Conservation (phyloP, 148 eudicot genomes). For the Selenicereus undatus region DNA sequence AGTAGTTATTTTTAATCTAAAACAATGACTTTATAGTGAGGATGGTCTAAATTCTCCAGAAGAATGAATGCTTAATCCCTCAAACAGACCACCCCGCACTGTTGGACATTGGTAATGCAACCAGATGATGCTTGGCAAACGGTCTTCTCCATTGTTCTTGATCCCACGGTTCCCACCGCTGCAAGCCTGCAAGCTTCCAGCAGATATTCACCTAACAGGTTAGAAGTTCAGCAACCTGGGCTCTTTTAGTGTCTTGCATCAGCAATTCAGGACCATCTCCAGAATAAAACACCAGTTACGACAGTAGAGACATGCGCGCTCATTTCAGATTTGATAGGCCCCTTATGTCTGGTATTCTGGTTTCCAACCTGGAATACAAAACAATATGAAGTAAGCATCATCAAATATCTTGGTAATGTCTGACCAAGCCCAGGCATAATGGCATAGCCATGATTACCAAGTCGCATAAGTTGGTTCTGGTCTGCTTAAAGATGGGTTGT, state of each 20-base stretch:
- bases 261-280: neutral
- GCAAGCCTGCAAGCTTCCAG: neutral
- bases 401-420: slow-evolving; percentile 4
- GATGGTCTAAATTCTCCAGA: neutral
- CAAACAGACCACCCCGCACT: neutral
- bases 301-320: neutral
- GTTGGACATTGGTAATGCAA: neutral
- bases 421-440: neutral
- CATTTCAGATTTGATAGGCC: neutral
- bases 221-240: neutral
- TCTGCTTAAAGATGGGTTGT: neutral
- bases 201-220: neutral
- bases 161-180: too few species aligned
- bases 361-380: neutral
- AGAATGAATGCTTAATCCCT: neutral
- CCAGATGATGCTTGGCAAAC: neutral
- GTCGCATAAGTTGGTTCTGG: neutral
- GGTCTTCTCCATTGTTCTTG: neutral
- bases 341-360: neutral
- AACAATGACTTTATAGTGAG: too few species aligned
- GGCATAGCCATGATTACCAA: neutral
- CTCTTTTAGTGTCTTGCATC: neutral
- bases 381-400: neutral
- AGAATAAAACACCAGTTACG: neutral
- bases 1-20: too few species aligned